Base-by-base conservation (phyloP, 805 yeast genomes). In the Blastobotrys parvus region DNA sequence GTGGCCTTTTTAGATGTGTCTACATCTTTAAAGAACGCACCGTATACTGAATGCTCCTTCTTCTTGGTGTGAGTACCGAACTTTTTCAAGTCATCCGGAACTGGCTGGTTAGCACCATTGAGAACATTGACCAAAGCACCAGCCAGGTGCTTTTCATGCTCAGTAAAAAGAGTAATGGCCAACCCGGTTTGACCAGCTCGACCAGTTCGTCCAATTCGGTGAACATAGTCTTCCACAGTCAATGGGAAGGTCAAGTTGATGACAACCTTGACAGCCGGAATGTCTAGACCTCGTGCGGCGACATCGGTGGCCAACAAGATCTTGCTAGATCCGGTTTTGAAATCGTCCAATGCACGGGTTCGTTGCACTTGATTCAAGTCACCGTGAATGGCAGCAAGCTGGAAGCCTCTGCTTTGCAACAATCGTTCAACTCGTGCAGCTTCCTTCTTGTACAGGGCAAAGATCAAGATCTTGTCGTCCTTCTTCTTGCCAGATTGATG, bases 21-120 rank as follows among this genome's bases (percentile, higher is more conserved):
- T 38, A 90, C 92, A 59, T 89, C 87, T 61, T 90, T 92, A 72
- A 70, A 92, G 71, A 92, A 92, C 0, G 97, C 97, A 52, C 99
- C 99, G 57, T 92, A 92, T n/a, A 90, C 96, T 51, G 90, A 78
- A 60, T 92, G 98, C 51, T 87, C 89, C 71, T 92, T 92, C 82
- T 89, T 90, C 68, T 92, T 92, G 8, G 97, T 92, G 66, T 92
- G 97, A 4, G 96, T 88, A 39, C 99, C 99, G 56, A 90, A 92
- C 64, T 89, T 90, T 61, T 86, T 73, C 59, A 92, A 71, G 45
- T 88, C 97, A 42, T 85, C 96, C 6, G 99, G 99, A 46, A 92
- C 97, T 1, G 82, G 80, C 68, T 92, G 98, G 64, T 82, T 77
- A 17, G 97, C 98, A 52, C 94, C 95, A 53, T 94, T 76, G 56